phyloP scores from a whole-genome alignment of 2,329 filamentous ascomycete genomes.

The Clonostachys rhizophaga region DNA sequence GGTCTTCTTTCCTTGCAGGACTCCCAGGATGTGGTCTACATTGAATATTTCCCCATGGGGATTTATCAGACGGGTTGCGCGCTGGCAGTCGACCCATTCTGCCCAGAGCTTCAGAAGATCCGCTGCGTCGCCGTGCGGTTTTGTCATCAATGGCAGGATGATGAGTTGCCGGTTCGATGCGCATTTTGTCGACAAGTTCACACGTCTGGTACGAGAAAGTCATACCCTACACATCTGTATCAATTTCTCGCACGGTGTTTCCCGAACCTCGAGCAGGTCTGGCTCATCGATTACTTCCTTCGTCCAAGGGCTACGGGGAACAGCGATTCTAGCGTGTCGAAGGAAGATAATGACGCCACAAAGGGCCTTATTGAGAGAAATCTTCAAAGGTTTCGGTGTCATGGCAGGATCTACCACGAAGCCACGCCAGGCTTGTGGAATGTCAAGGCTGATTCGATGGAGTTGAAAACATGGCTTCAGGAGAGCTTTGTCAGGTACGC shows the following conservation, averaged over 20 bases:
- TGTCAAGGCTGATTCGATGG: slow-evolving; percentile 23
- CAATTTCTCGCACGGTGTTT: slow-evolving; percentile 35
- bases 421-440: slow-evolving; percentile 24
- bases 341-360: neutral
- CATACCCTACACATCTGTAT: slow-evolving; percentile 32
- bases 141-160: slow-evolving; percentile 32
- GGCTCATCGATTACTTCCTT: slow-evolving; percentile 37
- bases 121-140: slow-evolving; percentile 35
- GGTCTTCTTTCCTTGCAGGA: neutral
- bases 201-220: slow-evolving; percentile 20
- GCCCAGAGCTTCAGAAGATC: slow-evolving; percentile 21
- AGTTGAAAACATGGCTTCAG: slow-evolving; percentile 30
- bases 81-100: slow-evolving; percentile 16
- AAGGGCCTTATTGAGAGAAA: slow-evolving; percentile 9
- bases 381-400: slow-evolving; percentile 19
- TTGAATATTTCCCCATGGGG: slow-evolving; percentile 22
- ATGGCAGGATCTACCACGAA: slow-evolving; percentile 22
- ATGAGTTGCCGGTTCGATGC: slow-evolving; percentile 13
- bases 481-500: slow-evolving; percentile 28
- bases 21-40: neutral
- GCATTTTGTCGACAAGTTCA: slow-evolving; percentile 6
- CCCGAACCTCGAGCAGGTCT: slow-evolving; percentile 35
- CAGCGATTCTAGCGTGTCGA: no score
- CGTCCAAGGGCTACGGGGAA: slow-evolving; percentile 15
- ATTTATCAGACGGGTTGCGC: slow-evolving; percentile 16